Evolutionary conservation across 768 basidiomycete genomes (phyloP), one percentile per base, ranked within the genome.

Genomic region (Lactarius pseudohatsudake): DNA sequence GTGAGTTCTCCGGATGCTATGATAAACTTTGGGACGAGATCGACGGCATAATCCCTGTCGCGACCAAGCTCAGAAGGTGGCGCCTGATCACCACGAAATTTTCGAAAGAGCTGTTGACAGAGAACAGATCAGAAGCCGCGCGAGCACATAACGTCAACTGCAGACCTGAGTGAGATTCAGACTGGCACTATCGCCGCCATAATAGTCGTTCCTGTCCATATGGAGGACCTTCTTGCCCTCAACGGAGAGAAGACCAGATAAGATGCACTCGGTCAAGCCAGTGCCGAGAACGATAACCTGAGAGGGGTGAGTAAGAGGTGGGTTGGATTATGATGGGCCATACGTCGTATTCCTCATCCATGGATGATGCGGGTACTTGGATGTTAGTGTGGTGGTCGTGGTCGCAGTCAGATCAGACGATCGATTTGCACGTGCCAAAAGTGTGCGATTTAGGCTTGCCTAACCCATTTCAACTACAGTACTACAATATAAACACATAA

Each of bases 271-370:
- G 34, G 96, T 98, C 75, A 99, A 81, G 68, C 97, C 97, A 68
- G 97, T 99, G 67, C 97, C 97, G 73, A 98, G 86, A 70, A 95
- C 90, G 77, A 94, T 85, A 77, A 92, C 91, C 91, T 93, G 75
- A 59, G 28, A 47, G 62, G 54, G 38, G 69, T 53, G 64, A 57
- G 50, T 59, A 54, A 54, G 22, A 57, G 38, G 53, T 40, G 57
- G 20, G 20, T 4, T 7, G 13, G 43, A n/a, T 2, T 41, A 16
- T 54, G 28, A 34, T 32, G 10, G 58, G 15, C 63, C 81, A 69
- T 77, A 97, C 96, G 78, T 98, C 96, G 81, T 98, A 98, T 83
- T 93, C 91, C 84, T 98, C 96, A 90, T 99, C 96, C 96, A 99
- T 97, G 77, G 61, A 47, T 36, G 55, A 64, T 68, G 72, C 62